phyloP scores from a whole-genome alignment of 768 basidiomycete genomes.

The Strobilomyces dryophilus region DNA sequence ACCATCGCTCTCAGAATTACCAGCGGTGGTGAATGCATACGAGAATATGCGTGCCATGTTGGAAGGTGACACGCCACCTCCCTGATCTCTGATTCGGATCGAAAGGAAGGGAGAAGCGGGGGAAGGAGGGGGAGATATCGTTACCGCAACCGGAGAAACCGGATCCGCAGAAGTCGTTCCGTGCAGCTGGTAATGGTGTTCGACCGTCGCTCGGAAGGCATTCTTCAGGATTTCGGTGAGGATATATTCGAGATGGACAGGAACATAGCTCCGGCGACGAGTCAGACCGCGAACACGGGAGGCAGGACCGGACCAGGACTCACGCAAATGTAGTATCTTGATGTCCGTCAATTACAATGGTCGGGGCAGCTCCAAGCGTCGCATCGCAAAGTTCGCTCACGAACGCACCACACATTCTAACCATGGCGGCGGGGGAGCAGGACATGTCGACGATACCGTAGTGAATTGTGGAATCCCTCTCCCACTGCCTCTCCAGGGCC shows the following conservation, averaged over 20 bases:
- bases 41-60: slow-evolving; percentile 83
- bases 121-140: slow-evolving; percentile 55
- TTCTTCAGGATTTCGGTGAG: slow-evolving; percentile 90
- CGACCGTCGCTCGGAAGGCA: slow-evolving; percentile 84
- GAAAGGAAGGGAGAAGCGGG: slow-evolving; percentile 52
- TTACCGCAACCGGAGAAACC: slow-evolving; percentile 66
- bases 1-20: slow-evolving; percentile 41
- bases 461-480: slow-evolving; percentile 34
- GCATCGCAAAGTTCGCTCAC: slow-evolving; percentile 83
- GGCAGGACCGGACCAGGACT: slow-evolving; percentile 30
- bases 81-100: slow-evolving; percentile 79
- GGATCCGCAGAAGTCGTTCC: slow-evolving; percentile 31
- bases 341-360: slow-evolving; percentile 67
- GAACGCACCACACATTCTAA: slow-evolving; percentile 77
- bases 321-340: slow-evolving; percentile 73
- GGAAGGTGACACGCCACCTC: slow-evolving; percentile 74
- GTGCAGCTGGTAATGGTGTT: slow-evolving; percentile 52
- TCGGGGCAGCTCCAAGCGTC: slow-evolving; percentile 69
- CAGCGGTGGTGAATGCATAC: slow-evolving; percentile 88
- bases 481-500: slow-evolving; percentile 45
- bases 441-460: slow-evolving; percentile 72
- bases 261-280: slow-evolving; percentile 60
- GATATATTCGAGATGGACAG: slow-evolving; percentile 89
- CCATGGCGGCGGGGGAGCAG: slow-evolving; percentile 70
- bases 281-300: slow-evolving; percentile 10